Evolutionary conservation across 2,329 filamentous ascomycete species (phyloP).

Genomic region (Aspergillus fischeri): DNA sequence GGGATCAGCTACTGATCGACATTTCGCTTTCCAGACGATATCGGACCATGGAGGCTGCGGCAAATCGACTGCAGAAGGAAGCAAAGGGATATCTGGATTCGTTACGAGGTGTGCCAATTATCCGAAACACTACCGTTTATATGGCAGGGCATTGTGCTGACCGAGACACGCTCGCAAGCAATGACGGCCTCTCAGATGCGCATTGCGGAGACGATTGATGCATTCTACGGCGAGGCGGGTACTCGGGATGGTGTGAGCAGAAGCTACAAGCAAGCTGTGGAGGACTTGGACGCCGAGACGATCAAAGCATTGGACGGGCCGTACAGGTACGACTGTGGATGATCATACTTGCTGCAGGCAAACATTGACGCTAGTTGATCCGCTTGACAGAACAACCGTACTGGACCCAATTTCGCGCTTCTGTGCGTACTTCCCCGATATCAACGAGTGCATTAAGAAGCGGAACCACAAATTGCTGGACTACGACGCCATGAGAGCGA

Average conservation of each 20-base stretch:
- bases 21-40: conserved; percentile 63
- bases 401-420: conserved; percentile 93
- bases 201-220: conserved; percentile 98
- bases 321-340: conserved; percentile 59
- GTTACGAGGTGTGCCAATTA: conserved; percentile 64
- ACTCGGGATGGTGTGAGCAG: conserved; percentile 91
- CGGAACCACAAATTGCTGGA: conserved; percentile 97
- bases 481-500: conserved; percentile 92
- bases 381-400: conserved; percentile 67
- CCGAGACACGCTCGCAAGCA: background rate
- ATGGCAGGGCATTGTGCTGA: background rate
- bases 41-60: conserved; percentile 94
- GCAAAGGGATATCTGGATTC: conserved; percentile 97
- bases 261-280: conserved; percentile 97
- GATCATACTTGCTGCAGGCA: background rate
- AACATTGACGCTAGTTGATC: background rate
- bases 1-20: background rate
- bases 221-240: conserved; percentile 95
- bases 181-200: conserved; percentile 47
- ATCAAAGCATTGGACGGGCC: conserved; percentile 97
- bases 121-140: background rate
- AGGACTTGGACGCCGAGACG: conserved; percentile 94
- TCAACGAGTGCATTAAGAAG: conserved; percentile 99
- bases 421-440: conserved; percentile 97
- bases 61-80: conserved; percentile 89